Evolutionary conservation across 2,329 filamentous ascomycete species (phyloP).

Genomic region (Aspergillus nomiae): DNA sequence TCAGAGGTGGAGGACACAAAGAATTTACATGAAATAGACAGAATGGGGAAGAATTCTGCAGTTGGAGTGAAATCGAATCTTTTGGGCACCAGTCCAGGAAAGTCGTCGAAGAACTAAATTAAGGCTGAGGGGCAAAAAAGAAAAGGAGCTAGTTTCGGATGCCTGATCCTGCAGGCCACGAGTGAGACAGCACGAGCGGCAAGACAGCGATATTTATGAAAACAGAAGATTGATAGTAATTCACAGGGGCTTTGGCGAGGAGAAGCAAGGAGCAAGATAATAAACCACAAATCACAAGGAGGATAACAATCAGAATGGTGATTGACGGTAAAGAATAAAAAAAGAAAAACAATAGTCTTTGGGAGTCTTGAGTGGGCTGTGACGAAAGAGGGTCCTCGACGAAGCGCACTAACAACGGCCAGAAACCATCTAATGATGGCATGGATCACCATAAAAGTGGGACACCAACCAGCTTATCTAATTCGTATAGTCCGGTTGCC

Average conservation of each 20-base stretch:
- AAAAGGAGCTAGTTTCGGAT: constrained; percentile 1
- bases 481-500: background rate
- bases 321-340: background rate
- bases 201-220: constrained; percentile 4
- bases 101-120: constrained; percentile 6
- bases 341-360: background rate
- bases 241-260: background rate
- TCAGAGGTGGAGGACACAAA: background rate
- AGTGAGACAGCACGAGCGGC: background rate
- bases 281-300: background rate
- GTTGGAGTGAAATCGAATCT: constrained; percentile 1
- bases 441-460: constrained; percentile 2
- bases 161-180: constrained; percentile 9
- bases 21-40: background rate
- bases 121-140: constrained; percentile 10
- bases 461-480: background rate
- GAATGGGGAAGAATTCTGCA: background rate
- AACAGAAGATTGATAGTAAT: background rate
- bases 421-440: constrained; percentile 3
- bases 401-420: background rate
- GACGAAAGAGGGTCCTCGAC: constrained; percentile 1
- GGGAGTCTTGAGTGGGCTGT: background rate
- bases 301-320: background rate
- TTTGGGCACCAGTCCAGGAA: constrained; percentile 19
- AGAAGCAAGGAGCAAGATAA: background rate